A percentile compares a stretch with the other conserved stretches of the same genome.
Conservation (phyloP, 2,329 filamentous ascomycete genomes). For the Colletotrichum chrysophilum region DNA sequence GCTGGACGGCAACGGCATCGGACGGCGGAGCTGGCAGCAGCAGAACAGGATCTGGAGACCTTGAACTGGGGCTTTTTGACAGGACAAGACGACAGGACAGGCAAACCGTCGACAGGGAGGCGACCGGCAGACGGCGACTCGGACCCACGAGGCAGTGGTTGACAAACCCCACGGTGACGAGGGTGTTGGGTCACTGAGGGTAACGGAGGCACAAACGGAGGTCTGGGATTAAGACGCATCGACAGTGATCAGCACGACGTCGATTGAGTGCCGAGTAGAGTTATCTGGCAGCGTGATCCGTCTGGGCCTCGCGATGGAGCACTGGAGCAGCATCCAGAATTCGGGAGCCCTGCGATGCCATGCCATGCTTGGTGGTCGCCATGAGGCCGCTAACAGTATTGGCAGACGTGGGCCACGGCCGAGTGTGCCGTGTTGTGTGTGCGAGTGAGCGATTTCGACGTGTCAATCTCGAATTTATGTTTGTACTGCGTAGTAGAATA, state of each 20-base stretch:
- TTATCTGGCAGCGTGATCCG: neutral
- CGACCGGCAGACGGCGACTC: neutral
- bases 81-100: neutral
- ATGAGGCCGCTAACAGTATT: neutral
- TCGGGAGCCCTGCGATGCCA: neutral
- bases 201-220: neutral
- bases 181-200: neutral
- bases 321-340: neutral
- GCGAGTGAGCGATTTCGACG: neutral
- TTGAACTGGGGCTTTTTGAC: neutral
- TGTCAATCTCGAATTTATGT: neutral
- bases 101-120: neutral
- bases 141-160: constrained; percentile 2
- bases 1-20: neutral
- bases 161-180: neutral
- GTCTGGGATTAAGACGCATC: neutral
- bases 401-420: neutral
- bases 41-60: neutral
- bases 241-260: neutral
- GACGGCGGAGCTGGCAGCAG: neutral
- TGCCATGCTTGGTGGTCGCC: neutral
- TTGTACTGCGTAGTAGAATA: neutral
- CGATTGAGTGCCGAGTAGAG: neutral
- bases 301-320: neutral
- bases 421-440: neutral